phyloP scores from a whole-genome alignment of 2,329 filamentous ascomycete genomes.

The Epichloe coenophiala region DNA sequence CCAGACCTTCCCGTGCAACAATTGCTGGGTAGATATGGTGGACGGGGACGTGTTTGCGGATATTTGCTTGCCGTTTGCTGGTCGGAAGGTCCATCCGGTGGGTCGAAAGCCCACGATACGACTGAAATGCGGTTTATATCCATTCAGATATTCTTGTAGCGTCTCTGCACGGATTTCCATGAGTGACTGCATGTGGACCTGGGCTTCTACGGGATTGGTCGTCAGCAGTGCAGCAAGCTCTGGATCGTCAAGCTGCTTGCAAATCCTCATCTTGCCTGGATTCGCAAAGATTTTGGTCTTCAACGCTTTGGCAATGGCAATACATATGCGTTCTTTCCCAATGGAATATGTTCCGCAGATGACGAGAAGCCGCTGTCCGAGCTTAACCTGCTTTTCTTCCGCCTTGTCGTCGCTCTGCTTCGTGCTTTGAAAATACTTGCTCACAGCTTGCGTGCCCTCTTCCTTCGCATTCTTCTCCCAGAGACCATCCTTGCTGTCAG shows the following conservation, averaged over 20 bases:
- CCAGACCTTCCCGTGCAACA: slow-evolving; percentile 55
- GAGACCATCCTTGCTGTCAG: slow-evolving; percentile 31
- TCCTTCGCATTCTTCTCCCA: slow-evolving; percentile 32
- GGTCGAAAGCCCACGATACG: slow-evolving; percentile 84
- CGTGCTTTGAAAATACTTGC: slow-evolving; percentile 36
- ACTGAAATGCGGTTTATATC: slow-evolving; percentile 68
- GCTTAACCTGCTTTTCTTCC: slow-evolving; percentile 7
- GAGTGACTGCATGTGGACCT: slow-evolving; percentile 95
- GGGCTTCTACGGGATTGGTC: slow-evolving; percentile 64
- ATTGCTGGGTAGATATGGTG: slow-evolving; percentile 33
- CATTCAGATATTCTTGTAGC: slow-evolving; percentile 73
- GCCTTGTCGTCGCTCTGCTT: slow-evolving; percentile 19
- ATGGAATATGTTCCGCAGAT: slow-evolving; percentile 96
- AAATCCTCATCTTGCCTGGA: slow-evolving; percentile 70
- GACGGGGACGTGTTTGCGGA: slow-evolving; percentile 36
- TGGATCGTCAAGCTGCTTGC: slow-evolving; percentile 70
- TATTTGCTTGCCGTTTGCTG: slow-evolving; percentile 42
- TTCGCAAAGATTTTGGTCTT: slow-evolving; percentile 82
- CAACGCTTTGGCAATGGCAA: slow-evolving; percentile 79
- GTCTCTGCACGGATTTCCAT: slow-evolving; percentile 91
- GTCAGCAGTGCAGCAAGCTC: slow-evolving; percentile 72
- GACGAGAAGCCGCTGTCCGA: slow-evolving; percentile 58
- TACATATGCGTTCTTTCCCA: slow-evolving; percentile 90
- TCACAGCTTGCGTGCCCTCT: slow-evolving; percentile 31
- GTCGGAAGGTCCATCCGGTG: slow-evolving; percentile 86